Evolutionary conservation across 331 rosid species (phyloP), one percentile per base, ranked within the genome.

Genomic region (Ulmus americana): DNA sequence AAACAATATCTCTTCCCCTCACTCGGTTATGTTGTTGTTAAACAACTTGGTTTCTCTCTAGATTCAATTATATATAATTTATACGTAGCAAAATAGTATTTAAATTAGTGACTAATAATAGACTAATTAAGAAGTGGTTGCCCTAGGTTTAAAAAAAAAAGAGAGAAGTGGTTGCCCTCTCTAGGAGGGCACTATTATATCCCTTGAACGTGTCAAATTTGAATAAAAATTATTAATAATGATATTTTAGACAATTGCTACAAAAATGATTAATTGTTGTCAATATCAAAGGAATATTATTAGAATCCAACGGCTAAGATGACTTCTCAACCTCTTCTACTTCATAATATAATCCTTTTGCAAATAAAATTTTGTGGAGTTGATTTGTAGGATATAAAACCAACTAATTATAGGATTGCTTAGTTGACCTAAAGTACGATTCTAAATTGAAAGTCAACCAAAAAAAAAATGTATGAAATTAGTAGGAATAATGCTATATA

Each of bases 401-500:
- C 63, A 75, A 63, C 62, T 39, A 70, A 45, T 42, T 61, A 61
- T 18, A 9, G 16, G 60, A 67, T 60, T 65, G 51, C 69, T 64
- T 70, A 71, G 81, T 71, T 76, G 77, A 76, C 74, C 63, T 16
- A 54, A 11, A 67, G 74, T 45, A 50, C 65, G 48, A n/a, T 44
- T 45, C 77, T 74, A 69, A 2, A 74, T 77, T 55, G 47, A 53
- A 62, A 55, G 70, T 69, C 62, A 63, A 79, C 45, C 16, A 47
- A 60, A 64, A 65, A 55, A 16, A 15, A 1, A 47, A 16, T 18
- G 40, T 7, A 52, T 65, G 50, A 59, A 43, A 22, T 45, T 50
- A 46, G 49, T 44, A 52, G 48, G 68, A 47, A 53, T 28, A 42
- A 2, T 46, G 39, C 18, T 10, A 58, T 39, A 35, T 20, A 54